Evolutionary conservation across 2,329 filamentous ascomycete species (phyloP), one percentile per base, ranked within the genome.

Genomic region (Fusarium sp.): DNA sequence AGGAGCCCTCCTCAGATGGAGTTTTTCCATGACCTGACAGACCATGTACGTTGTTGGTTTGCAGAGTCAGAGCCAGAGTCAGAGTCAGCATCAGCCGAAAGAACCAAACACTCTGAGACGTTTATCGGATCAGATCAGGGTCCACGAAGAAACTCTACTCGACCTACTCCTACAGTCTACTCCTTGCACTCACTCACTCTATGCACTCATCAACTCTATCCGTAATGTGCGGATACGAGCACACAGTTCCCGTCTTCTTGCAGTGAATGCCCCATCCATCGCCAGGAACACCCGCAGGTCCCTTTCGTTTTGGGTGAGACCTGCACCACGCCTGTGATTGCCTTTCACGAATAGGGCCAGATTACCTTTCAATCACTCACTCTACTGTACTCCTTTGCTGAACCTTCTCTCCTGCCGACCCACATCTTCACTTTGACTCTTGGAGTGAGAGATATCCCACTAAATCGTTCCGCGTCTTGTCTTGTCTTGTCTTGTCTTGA

Each of bases 391-490:
- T 53, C 62, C 56, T 61, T 69, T 69, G 50, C 54, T 30, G 26
- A 56, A 59, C 26, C 44, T 57, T 64, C 51, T 57, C 39, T 45
- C 38, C 32, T 30, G 26, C 15, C 26, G 58, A 61, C 61, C 74
- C 75, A 74, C 75, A 74, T 75, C 70, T 75, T 77, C 70, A 77
- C 60, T 58, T 70, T 59, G 70, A 58, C 41, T 58, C 35, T 54
- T 14, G 42, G 30, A 36, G 50, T 36, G 35, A 39, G 24, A 55
- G 39, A 35, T 28, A 74, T 30, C 18, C 5, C 39, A 45, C 39
- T 26, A 45, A 45, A 58, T 57, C 32, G 39, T 51, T 45, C 30
- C 62, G 61, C 53, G 35, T 68, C 60, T 64, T 50, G 48, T 54
- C 50, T 54, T 48, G 48, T 54, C 50, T 54, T 48, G 48, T 38